phyloP scores from a whole-genome alignment of 2,329 filamentous ascomycete species.

The Colletotrichum phormii region DNA sequence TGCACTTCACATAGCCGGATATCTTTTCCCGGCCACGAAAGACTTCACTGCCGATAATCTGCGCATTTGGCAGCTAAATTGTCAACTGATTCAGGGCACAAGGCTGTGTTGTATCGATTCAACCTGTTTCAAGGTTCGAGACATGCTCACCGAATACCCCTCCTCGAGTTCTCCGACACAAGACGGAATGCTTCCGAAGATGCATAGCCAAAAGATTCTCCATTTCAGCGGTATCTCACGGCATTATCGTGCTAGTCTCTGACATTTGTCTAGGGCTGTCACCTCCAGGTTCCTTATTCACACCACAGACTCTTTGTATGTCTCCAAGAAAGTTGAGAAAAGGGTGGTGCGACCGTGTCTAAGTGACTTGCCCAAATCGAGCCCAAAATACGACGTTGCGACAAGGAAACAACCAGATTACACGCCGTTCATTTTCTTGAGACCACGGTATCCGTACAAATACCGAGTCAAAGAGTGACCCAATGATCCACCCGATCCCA shows the following conservation, averaged over 20 bases:
- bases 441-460: background rate
- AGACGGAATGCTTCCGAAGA: background rate
- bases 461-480: constrained; percentile 13
- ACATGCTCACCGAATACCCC: background rate
- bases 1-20: background rate
- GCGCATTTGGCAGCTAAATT: background rate
- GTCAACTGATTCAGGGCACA: background rate
- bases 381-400: constrained; percentile 1
- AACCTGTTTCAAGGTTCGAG: background rate
- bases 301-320: background rate
- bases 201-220: background rate
- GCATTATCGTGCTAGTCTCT: background rate
- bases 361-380: background rate
- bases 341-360: background rate
- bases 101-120: background rate
- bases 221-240: background rate
- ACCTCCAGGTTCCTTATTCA: background rate
- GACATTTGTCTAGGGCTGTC: background rate
- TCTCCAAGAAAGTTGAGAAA: background rate
- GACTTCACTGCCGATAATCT: background rate
- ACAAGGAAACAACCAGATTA: constrained; percentile 4
- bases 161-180: background rate
- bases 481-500: constrained; percentile 8
- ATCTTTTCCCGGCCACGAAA: background rate
- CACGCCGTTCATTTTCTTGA: background rate